These are phyloP conservation scores for Alternaria dauci DNA, from an alignment of 2,329 filamentous ascomycete species.

Conservation along the genomic window DNA sequence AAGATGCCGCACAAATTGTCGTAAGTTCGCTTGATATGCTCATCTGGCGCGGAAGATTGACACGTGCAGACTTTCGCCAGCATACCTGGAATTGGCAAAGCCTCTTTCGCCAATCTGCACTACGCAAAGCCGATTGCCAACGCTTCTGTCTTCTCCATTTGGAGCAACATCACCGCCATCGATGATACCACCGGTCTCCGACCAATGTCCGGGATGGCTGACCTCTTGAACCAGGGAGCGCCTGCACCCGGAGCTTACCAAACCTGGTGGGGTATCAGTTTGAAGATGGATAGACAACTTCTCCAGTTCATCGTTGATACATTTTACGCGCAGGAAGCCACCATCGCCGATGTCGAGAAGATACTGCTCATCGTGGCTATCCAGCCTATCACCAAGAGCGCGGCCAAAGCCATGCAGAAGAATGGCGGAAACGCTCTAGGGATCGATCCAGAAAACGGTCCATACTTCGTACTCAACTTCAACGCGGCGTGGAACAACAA, in stretches of 20 bases:
- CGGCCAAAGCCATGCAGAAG: constrained; percentile 22
- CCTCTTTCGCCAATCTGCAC: constrained; percentile 30
- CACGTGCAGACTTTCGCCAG: constrained; percentile 33
- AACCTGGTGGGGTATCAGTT: constrained; percentile 31
- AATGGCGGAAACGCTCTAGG: constrained; percentile 40
- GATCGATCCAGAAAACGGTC: constrained; percentile 23
- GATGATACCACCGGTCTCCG: constrained; percentile 32
- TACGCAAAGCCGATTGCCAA: constrained; percentile 35
- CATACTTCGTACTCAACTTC: constrained; percentile 27
- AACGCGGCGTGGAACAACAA: constrained; percentile 17
- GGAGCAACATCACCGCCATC: constrained; percentile 32
- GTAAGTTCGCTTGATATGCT: constrained; percentile 8
- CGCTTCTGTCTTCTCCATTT: constrained; percentile 35
- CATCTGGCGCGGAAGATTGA: not conserved
- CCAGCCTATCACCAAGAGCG: constrained; percentile 24
- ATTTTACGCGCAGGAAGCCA: constrained; percentile 24
- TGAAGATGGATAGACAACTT: constrained; percentile 27
- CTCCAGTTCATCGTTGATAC: constrained; percentile 21
- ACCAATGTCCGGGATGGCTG: constrained; percentile 29
- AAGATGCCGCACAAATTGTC: constrained; percentile 31
- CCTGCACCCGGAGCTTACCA: constrained; percentile 17
- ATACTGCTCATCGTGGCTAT: constrained; percentile 28
- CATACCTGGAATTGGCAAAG: constrained; percentile 22
- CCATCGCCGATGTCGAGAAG: constrained; percentile 23
- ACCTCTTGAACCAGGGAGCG: constrained; percentile 22